phyloP scores from a whole-genome alignment of 73 alveolate genomes.

The Paramecium sexaurelia region DNA sequence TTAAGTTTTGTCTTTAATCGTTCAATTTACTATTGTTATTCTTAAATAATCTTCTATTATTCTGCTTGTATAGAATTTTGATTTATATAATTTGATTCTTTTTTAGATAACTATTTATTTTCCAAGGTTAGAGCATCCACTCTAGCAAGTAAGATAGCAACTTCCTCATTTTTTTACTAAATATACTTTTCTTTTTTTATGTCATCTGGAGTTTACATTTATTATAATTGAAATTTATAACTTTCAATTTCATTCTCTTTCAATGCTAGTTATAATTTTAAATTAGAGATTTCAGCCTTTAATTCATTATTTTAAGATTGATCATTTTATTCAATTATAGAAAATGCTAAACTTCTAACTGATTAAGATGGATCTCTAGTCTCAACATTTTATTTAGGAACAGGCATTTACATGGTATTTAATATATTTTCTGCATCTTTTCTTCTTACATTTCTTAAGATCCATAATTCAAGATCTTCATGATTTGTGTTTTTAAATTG shows the following conservation, averaged over 20 bases:
- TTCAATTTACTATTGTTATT: neutral
- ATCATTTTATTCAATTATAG: neutral
- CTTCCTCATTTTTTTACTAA: neutral
- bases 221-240: neutral
- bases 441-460: neutral
- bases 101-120: neutral
- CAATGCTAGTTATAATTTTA: neutral
- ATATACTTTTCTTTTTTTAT: neutral
- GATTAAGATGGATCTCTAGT: neutral
- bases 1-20: neutral
- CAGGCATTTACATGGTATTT: neutral
- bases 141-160: neutral
- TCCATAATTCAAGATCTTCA: slow-evolving; percentile 20
- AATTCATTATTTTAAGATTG: neutral
- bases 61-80: neutral
- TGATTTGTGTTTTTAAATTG: neutral
- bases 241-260: slow-evolving; percentile 14
- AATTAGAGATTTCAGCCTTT: neutral
- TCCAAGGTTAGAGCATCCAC: neutral
- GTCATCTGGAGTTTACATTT: neutral
- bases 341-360: neutral
- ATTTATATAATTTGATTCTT: neutral
- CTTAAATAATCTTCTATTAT: neutral
- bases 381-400: neutral
- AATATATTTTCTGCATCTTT: neutral